Evolutionary conservation across 1,284 basidiomycete genomes (phyloP), one percentile per base, ranked within the genome.

Genomic region (Leccinum subrobustum): DNA sequence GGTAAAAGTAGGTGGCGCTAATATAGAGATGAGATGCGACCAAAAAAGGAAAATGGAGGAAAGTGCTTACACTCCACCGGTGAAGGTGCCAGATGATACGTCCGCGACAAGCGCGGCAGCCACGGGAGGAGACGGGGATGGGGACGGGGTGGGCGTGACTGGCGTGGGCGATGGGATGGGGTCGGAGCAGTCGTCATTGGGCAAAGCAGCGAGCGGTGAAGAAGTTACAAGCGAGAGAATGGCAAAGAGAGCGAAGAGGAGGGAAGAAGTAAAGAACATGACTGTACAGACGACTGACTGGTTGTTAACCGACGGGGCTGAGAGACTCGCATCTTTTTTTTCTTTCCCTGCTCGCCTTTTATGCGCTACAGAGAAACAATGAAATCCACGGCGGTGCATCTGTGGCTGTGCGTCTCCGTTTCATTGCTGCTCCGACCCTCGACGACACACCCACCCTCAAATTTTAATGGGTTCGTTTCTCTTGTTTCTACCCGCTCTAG

Each of bases 1-100:
- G 92, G 73, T 78, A 82, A 81, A 81, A 92, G 77, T 75, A 93
- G 25, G 91, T 93, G 27, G 84, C 91, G 65, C 84, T 86, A 60
- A n/a, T 42, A 33, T 56, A 48, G 39, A 60, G 7, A 25, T 25
- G 48, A n/a, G 6, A 27, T 67, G 25, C 64, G 66, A 6, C 8
- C 3, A 4, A 31, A 44, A 52, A 48, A 4, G 9, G 9, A 20
- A 20, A 62, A 8, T 57, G 18, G 12, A 37, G 52, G 66, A 67
- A 52, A 3, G 51, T 1, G 75, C 83, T 63, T 76, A 86, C 86
- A 78, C 64, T 76, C 86, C 85, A 58, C 75, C 80, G 1, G 63
- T 63, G 66, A 39, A 60, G 35, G 58, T 8, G 7, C 65, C 61
- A 63, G 31, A 16, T 8, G 54, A 42, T 6, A 8, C 11, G 25